Conservation (phyloP, 768 basidiomycete genomes). For the Mycena sanguinolenta region DNA sequence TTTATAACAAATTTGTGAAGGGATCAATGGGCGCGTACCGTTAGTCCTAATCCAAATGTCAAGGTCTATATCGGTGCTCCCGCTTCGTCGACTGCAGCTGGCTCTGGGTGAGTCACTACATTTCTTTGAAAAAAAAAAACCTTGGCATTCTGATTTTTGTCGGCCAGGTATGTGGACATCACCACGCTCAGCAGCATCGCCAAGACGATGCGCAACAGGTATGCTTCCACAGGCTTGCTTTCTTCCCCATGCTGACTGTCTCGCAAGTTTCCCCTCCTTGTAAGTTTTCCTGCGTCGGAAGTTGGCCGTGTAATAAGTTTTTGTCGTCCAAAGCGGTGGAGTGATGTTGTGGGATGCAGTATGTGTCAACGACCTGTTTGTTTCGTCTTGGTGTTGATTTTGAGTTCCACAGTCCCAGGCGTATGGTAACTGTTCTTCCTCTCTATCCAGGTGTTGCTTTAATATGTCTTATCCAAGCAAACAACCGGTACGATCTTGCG, state of each 20-base stretch:
- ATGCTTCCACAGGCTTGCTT: background rate
- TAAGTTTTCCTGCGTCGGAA: too few relatives aligned
- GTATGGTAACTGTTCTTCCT: constrained; percentile 7
- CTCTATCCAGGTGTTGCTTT: background rate
- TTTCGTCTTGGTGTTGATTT: constrained; percentile 6
- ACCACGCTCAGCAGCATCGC: constrained; percentile 62
- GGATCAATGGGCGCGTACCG: constrained; percentile 75
- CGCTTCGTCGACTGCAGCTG: constrained; percentile 67
- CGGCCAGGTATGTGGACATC: constrained; percentile 57
- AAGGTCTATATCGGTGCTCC: constrained; percentile 79
- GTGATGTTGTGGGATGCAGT: constrained; percentile 71
- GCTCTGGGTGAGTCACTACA: constrained; percentile 53
- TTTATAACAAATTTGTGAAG: constrained; percentile 45
- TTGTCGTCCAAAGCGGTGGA: constrained; percentile 55
- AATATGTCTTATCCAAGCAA: constrained; percentile 51
- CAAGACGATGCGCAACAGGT: constrained; percentile 60
- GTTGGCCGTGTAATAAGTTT: constrained; percentile 63
- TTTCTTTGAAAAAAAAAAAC: too few relatives aligned
- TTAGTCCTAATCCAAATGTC: constrained; percentile 70
- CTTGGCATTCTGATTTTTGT: too few relatives aligned
- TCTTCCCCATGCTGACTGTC: background rate
- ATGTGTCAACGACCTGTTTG: constrained; percentile 40
- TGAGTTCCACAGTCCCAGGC: constrained; percentile 30
- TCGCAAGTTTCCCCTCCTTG: constrained; percentile 66
- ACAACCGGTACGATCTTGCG: constrained; percentile 69